Evolutionary conservation across 441 rosid genomes (phyloP), one percentile per base, ranked within the genome.

Genomic region (Populus hybrid): DNA sequence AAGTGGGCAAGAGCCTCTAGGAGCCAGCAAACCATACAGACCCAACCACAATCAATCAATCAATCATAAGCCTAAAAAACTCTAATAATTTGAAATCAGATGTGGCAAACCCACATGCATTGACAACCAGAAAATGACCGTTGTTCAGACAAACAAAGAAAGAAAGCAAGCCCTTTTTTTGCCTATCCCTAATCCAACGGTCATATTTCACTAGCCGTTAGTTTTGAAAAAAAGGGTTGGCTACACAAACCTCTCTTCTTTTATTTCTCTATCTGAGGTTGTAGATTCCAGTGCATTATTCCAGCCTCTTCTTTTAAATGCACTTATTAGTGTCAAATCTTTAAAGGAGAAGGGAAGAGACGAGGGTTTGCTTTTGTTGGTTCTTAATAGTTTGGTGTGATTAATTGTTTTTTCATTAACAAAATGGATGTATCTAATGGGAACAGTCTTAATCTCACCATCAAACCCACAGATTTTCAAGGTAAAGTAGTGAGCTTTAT

Each of bases 131-230:
- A 24, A 78, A 71, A 84, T 90, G 81, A 92, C 93, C 91, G 92
- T 90, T 89, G 84, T 75, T 82, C 72, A 68, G 82, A 83, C 84
- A 78, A 61, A 42, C 81, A 81, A 79, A 84, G 77, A 83, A 53
- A 18, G 61, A 2, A 53, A 53, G n/a, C 61, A 35, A 35, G 36
- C 21, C 4, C 61, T n/a, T 53, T 53, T 53, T 53, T 29, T 64
- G 81, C 74, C 68, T 73, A 18, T 67, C 40, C 63, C 75, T 73
- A 63, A 86, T 84, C 87, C 76, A 88, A 88, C 95, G 97, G 92
- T 86, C 90, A 81, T 40, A 73, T 84, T 81, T 81, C 89, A 82
- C 87, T 87, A 91, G 94, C 93, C 90, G 91, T 89, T 87, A 80
- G 64, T 76, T 86, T 88, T 77, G 14, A 83, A 73, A 21, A 28